Base-by-base conservation (phyloP, 1,284 basidiomycete genomes). In the Porogramme epimiltina region DNA sequence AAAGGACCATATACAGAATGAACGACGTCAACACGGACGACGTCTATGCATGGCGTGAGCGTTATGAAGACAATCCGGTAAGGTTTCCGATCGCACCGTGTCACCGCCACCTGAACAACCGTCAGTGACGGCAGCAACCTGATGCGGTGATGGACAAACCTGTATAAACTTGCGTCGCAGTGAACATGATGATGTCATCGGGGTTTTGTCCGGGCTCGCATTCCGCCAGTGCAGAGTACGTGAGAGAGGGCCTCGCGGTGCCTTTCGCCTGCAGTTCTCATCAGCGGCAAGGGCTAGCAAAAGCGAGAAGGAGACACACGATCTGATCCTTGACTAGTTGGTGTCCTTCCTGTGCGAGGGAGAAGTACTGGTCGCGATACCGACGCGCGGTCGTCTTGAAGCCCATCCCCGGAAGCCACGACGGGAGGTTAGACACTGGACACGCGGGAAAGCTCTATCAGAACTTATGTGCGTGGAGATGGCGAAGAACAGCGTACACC, bases 101-200 rank as follows among this genome's bases (percentile, higher is more conserved):
- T 57, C 52, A 10, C 49, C 49, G 5, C 47, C 52, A 8, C 50
- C 52, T 49, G 34, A 10, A 38, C 36, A 4, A 20, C 2, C n/a
- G 9, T 19, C n/a, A n/a, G n/a, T n/a, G n/a, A n/a, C n/a, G n/a
- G n/a, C 81, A 84, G 61, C 85, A 85, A 11, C 83, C 84, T 2
- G 81, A 78, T 80, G 81, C n/a, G 6, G 42, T 25, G 16, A 4
- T 5, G 22, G 19, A 33, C 43, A 23, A 26, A 51, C 53, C 55
- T 9, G 55, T 48, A 24, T 53, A 54, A 18, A 57, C 51, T 23
- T 57, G 52, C 13, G 52, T 49, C 10, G 55, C 52, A 10, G 42
- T 47, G 44, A 51, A 54, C 44, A 39, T 51, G 42, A 57, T 40
- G 18, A 57, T 24, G 16, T 47, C 42, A 3, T 55, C 48, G 2